Conservation (phyloP, 2,329 filamentous ascomycete genomes). For the Botryotinia convoluta region DNA sequence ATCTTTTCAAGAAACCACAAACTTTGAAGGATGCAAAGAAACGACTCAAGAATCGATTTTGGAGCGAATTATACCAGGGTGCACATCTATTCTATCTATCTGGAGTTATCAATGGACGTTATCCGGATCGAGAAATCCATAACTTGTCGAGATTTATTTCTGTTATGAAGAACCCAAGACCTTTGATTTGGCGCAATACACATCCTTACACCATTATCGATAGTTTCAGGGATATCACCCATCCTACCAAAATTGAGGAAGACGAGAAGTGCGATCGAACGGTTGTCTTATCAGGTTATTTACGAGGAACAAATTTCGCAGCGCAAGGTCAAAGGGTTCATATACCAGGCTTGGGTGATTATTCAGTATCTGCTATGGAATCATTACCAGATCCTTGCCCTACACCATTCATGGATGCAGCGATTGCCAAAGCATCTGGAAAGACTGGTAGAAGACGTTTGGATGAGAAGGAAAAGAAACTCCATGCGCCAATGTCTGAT, state of each 20-base stretch:
- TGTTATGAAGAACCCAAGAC: constrained; percentile 98
- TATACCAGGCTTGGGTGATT: constrained; percentile 87
- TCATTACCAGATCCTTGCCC: constrained; percentile 90
- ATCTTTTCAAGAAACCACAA: constrained; percentile 92
- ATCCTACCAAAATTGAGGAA: constrained; percentile 86
- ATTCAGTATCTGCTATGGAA: constrained; percentile 80
- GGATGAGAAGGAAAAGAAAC: constrained; percentile 93
- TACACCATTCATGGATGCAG: constrained; percentile 86
- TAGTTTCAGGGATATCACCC: constrained; percentile 91
- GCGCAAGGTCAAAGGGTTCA: constrained; percentile 83
- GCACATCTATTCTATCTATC: constrained; percentile 97
- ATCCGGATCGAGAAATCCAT: constrained; percentile 93
- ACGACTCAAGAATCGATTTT: constrained; percentile 89
- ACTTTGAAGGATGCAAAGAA: constrained; percentile 93
- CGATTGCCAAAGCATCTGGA: constrained; percentile 76
- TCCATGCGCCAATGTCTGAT: constrained; percentile 98
- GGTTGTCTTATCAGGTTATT: constrained; percentile 86
- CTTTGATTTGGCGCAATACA: constrained; percentile 93
- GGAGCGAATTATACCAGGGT: constrained; percentile 95
- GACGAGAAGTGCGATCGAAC: constrained; percentile 88
- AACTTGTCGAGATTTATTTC: constrained; percentile 93
- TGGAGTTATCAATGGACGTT: constrained; percentile 93
- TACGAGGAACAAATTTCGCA: constrained; percentile 91
- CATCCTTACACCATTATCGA: constrained; percentile 94
- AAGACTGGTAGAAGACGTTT: constrained; percentile 77